These are phyloP conservation scores for Arxiozyma bovina DNA, from an alignment of 1,139 yeast genomes.

Conservation along the genomic window DNA sequence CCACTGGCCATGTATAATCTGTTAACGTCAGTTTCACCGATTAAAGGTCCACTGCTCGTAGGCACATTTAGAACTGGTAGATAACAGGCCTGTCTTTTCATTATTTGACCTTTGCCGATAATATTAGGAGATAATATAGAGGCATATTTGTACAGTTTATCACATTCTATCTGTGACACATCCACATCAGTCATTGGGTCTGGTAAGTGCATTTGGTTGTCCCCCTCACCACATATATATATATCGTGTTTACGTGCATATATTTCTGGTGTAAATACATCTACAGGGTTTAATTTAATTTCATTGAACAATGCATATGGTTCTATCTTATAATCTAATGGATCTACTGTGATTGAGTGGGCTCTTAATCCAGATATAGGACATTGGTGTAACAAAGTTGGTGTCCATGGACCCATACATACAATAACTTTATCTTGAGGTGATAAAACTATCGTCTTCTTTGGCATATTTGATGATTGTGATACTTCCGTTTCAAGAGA, in stretches of 20 bases:
- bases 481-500: not conserved
- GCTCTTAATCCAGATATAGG: slow-evolving; percentile 90
- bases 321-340: slow-evolving; percentile 45
- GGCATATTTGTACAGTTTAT: slow-evolving; percentile 74
- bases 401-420: slow-evolving; percentile 93
- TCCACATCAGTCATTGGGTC: slow-evolving; percentile 91
- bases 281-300: slow-evolving; percentile 53
- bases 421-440: slow-evolving; percentile 58
- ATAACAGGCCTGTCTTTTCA: slow-evolving; percentile 89
- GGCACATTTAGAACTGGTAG: slow-evolving; percentile 91
- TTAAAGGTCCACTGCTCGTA: slow-evolving; percentile 82
- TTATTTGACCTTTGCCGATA: slow-evolving; percentile 63
- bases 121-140: slow-evolving; percentile 63
- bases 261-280: slow-evolving; percentile 81
- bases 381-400: slow-evolving; percentile 77
- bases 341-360: slow-evolving; percentile 86
- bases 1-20: slow-evolving; percentile 80
- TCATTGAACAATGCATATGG: slow-evolving; percentile 95
- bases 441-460: not conserved
- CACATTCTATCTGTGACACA: slow-evolving; percentile 81
- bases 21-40: slow-evolving; percentile 84
- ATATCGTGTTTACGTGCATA: slow-evolving; percentile 95
- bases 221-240: slow-evolving; percentile 96
- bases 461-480: no score
- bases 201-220: slow-evolving; percentile 80